Percentiles rank a stretch among this genome's conserved stretches.
These are phyloP conservation scores for Trametes sp. DNA, from an alignment of 1,284 basidiomycete genomes.

Conservation along the genomic window DNA sequence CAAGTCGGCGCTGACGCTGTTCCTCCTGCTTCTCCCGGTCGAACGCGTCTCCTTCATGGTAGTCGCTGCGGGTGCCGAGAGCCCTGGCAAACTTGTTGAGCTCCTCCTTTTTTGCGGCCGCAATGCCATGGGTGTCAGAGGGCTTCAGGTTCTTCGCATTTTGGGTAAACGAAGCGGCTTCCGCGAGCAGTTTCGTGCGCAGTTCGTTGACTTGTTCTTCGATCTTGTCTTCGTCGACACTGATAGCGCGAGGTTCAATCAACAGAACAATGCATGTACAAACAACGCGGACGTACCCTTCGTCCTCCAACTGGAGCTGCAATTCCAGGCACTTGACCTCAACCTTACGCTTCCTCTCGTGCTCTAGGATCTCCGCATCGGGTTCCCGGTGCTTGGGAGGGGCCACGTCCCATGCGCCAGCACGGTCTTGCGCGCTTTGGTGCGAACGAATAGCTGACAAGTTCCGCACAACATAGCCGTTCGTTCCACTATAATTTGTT, in stretches of 20 bases:
- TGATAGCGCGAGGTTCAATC: not conserved
- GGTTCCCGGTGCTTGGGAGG: conserved; percentile 91
- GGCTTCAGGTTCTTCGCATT: conserved; percentile 67
- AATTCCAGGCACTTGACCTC: conserved; percentile 95
- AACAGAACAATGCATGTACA: conserved; percentile 4
- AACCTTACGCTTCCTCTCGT: conserved; percentile 92
- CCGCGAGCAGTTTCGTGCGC: conserved; percentile 72
- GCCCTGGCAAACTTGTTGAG: conserved; percentile 85
- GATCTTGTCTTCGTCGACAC: conserved; percentile 83
- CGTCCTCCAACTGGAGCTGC: conserved; percentile 89
- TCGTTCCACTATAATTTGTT: conserved; percentile 78
- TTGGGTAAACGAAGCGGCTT: conserved; percentile 57
- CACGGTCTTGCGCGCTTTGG: conserved; percentile 74
- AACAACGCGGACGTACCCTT: conserved; percentile 65
- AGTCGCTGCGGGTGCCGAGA: conserved; percentile 82
- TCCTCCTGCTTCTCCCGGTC: conserved; percentile 90
- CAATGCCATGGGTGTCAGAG: conserved; percentile 88
- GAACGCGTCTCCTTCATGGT: conserved; percentile 90
- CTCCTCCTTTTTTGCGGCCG: conserved; percentile 88
- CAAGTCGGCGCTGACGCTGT: conserved; percentile 61
- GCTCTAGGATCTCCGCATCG: conserved; percentile 94
- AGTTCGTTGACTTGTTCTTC: conserved; percentile 81
- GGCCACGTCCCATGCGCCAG: conserved; percentile 74
- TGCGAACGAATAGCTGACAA: conserved; percentile 81
- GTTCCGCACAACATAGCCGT: conserved; percentile 93